Conservation (phyloP, 768 basidiomycete genomes). For the Tylopilus subfusipes region DNA sequence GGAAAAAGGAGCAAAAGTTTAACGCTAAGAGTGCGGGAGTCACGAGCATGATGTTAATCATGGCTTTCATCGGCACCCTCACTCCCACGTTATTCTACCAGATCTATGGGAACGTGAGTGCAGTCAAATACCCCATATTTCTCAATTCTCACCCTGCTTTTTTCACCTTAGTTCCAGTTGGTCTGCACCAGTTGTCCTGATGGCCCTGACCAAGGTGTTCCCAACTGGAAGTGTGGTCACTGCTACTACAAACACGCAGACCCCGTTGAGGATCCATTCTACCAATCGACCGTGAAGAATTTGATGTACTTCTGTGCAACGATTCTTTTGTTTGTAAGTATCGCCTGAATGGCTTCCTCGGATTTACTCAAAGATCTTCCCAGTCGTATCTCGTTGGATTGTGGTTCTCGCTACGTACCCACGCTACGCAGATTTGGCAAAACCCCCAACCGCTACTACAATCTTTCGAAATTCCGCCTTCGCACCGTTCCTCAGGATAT, state of each 20-base stretch:
- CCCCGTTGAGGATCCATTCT: constrained; percentile 92
- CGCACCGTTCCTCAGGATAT: constrained; percentile 60
- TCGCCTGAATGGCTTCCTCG: not conserved
- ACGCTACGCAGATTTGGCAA: constrained; percentile 99
- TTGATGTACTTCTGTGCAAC: constrained; percentile 94
- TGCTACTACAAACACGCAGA: constrained; percentile 96
- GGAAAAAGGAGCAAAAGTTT: constrained; percentile 94
- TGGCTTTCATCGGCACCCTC: constrained; percentile 97
- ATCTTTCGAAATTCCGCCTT: constrained; percentile 52
- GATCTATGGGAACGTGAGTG: constrained; percentile 90
- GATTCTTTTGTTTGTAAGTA: constrained; percentile 83
- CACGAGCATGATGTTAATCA: constrained; percentile 99
- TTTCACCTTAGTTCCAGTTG: constrained; percentile 67
- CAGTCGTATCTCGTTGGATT: constrained; percentile 96
- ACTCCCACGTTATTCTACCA: constrained; percentile 98
- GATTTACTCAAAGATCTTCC: constrained; percentile 2
- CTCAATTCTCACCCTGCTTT: constrained; percentile 13
- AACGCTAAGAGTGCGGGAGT: constrained; percentile 99
- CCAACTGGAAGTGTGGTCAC: constrained; percentile 79
- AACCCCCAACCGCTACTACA: constrained; percentile 86
- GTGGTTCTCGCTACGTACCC: constrained; percentile 98
- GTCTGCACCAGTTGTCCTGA: constrained; percentile 79
- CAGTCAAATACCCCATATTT: not conserved
- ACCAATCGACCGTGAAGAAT: constrained; percentile 91
- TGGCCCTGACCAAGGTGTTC: constrained; percentile 16